A percentile compares a stretch with the other conserved stretches of the same genome.
Evolutionary conservation across 768 basidiomycete species (phyloP).

Genomic region (Tricholoma matsutake): DNA sequence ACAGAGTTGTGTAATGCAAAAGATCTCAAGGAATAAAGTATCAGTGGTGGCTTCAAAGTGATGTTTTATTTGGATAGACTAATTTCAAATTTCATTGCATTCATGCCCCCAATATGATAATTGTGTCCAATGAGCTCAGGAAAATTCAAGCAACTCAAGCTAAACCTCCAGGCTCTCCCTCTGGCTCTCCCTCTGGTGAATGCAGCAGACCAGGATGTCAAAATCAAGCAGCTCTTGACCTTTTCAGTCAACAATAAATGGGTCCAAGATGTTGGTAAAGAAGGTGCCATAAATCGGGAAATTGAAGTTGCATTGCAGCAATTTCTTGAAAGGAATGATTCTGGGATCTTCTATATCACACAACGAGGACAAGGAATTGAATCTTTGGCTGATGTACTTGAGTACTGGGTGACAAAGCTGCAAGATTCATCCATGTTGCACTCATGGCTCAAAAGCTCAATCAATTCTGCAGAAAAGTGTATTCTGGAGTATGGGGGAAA

Average conservation of each 20-base stretch:
- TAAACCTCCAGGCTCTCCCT: too few species aligned
- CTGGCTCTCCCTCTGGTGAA: too few species aligned
- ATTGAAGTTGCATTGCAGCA: background rate
- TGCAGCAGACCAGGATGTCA: too few species aligned
- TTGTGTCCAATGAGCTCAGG: background rate
- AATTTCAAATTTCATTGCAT: background rate
- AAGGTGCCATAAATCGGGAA: background rate
- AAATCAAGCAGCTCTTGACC: background rate
- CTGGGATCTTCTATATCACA: too few species aligned
- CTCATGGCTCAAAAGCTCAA: background rate
- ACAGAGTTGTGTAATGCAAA: too few species aligned
- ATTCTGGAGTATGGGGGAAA: background rate
- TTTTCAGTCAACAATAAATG: background rate
- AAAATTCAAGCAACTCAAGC: too few species aligned
- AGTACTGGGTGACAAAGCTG: too few species aligned
- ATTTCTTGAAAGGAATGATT: background rate
- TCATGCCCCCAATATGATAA: background rate
- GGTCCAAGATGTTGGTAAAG: background rate
- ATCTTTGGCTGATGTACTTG: too few species aligned
- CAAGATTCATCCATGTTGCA: too few species aligned
- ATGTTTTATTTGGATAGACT: background rate
- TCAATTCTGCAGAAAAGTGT: background rate
- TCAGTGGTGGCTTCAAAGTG: background rate
- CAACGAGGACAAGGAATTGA: too few species aligned
- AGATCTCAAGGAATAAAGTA: background rate